Conservation (phyloP, 1,284 basidiomycete genomes). For the Neonothopanus nambi region DNA sequence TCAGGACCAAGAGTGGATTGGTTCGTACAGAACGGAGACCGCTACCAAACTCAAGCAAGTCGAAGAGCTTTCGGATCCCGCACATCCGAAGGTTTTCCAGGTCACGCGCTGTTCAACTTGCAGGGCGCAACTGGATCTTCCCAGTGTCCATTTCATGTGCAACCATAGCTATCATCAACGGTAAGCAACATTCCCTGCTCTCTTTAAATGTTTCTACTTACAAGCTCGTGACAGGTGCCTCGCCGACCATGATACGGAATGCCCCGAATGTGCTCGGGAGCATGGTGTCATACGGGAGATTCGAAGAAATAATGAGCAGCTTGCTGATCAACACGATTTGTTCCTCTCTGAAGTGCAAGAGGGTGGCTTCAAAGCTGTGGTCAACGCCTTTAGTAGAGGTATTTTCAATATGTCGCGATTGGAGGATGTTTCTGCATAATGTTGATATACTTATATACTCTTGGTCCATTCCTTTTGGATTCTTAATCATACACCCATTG, state of each 20-base stretch:
- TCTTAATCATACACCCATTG: too few relatives aligned
- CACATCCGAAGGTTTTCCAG: conserved; percentile 87
- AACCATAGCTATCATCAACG: conserved; percentile 95
- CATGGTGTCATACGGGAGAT: conserved; percentile 91
- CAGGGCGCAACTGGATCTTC: conserved; percentile 86
- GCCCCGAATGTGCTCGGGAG: conserved; percentile 82
- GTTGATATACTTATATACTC: too few relatives aligned
- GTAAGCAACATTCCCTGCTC: conserved; percentile 39
- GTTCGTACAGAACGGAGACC: conserved; percentile 87
- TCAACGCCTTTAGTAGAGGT: conserved; percentile 78
- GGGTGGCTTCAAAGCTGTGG: conserved; percentile 80
- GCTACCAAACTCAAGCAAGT: conserved; percentile 82
- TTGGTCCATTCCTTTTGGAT: too few relatives aligned
- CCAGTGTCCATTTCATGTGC: conserved; percentile 97
- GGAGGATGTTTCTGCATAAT: conserved; percentile 23
- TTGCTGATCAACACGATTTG: conserved; percentile 87
- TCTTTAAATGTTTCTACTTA: neutral
- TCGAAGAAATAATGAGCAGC: conserved; percentile 76
- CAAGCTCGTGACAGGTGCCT: conserved; percentile 59
- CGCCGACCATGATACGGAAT: conserved; percentile 84
- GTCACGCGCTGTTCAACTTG: conserved; percentile 91
- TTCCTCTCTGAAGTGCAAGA: conserved; percentile 87
- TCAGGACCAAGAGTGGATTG: conserved; percentile 83
- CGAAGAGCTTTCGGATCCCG: conserved; percentile 73
- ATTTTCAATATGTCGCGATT: conserved; percentile 53